Evolutionary conservation across 805 yeast genomes (phyloP).

Genomic region (Candida sonorensis): DNA sequence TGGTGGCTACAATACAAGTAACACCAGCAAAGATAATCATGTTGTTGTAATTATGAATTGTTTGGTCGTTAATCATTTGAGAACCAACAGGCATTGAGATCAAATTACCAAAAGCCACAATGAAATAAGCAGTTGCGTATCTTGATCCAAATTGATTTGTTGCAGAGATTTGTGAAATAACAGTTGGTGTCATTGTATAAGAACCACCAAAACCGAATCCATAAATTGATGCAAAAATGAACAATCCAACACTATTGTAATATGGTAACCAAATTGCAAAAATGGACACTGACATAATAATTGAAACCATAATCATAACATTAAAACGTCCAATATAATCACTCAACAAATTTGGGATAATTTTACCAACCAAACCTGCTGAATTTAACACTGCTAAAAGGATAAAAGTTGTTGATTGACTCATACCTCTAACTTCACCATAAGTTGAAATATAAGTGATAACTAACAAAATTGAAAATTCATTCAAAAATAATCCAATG

Average conservation of each 20-base stretch:
- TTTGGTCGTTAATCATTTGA: constrained; percentile 31
- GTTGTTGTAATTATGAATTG: constrained; percentile 16
- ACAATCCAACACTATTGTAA: constrained; percentile 32
- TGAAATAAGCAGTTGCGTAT: constrained; percentile 61
- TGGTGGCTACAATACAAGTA: constrained; percentile 13
- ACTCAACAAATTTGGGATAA: constrained; percentile 24
- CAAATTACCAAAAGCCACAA: constrained; percentile 44
- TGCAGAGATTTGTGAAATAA: constrained; percentile 51
- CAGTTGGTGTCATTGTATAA: constrained; percentile 55
- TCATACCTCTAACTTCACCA: constrained; percentile 40
- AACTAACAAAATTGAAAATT: constrained; percentile 40
- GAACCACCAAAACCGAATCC: constrained; percentile 56
- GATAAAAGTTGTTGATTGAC: constrained; percentile 36
- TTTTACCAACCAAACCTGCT: constrained; percentile 33
- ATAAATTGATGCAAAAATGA: constrained; percentile 38
- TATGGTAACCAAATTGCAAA: constrained; percentile 60
- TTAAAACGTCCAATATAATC: constrained; percentile 46
- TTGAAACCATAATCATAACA: constrained; percentile 37
- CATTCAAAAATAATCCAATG: constrained; percentile 37
- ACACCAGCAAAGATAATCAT: constrained; percentile 23
- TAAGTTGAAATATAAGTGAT: constrained; percentile 50
- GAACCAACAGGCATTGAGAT: constrained; percentile 45
- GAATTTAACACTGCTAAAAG: constrained; percentile 42
- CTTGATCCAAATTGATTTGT: constrained; percentile 59
- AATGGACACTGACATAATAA: constrained; percentile 40